Base-by-base conservation (phyloP, 495 filamentous ascomycete genomes). In the Melanomma pulvis-pyrius region DNA sequence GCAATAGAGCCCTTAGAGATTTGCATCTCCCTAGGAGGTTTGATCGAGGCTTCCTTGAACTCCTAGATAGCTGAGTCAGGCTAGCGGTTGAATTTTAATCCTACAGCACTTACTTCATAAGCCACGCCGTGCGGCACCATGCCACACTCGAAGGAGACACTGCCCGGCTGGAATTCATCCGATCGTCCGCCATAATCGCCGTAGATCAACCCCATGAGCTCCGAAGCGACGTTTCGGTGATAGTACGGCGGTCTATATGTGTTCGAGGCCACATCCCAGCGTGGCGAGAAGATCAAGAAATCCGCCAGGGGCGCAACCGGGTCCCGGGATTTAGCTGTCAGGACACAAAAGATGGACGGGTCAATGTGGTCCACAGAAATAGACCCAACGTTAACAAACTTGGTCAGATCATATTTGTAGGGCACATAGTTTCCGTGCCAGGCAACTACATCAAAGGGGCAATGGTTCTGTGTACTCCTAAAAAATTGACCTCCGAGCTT, bases 201-300 rank as follows among this genome's bases (percentile, higher is more conserved):
- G 36, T 46, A 59, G 8, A 59, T n/a, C 32, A 59, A 13, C 1
- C 55, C 55, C 12, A 39, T 6, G 13, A 59, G 41, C 30, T 59
- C 55, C 28, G 55, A 41, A 15, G 30, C 29, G 28, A 59, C 41
- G 22, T 59, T 59, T n/a, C 55, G n/a, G 25, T 59, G 55, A 17
- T 59, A 59, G 30, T 59, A 59, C n/a, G 50, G 50, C 50, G 50
- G 50, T 9, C 50, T 7, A 30, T 53, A 53, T 30, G 26, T 53
- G 24, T 53, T 21, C 5, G n/a, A 21, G 5, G 50, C 50, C 4
- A 21, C 3, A 21, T 11, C 25, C 5, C 25, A 21, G 6, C 25
- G 8, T 24, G 50, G 50, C 7, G 50, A 11, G 50, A 26, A 53
- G 8, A 53, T 21, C 9, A 21, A 7, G 24, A 53, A 53, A 6